Base-by-base conservation (phyloP, 495 filamentous ascomycete genomes). In the Aspergillus saccharolyticus region DNA sequence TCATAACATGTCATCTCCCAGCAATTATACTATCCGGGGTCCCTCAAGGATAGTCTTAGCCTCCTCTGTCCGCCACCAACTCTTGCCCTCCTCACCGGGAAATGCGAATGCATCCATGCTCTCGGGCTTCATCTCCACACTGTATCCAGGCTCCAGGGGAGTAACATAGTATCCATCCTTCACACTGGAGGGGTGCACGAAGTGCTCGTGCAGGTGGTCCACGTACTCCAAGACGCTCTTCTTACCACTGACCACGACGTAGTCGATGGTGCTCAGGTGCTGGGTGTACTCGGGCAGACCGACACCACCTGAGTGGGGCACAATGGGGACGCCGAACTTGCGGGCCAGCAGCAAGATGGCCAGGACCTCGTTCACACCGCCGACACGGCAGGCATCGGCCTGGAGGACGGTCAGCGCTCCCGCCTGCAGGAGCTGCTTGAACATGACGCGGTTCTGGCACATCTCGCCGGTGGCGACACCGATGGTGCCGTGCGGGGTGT, bases 381-480 rank as follows among this genome's bases (percentile, higher is more conserved):
- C 92, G 57, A 97, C 78, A 18, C 92, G 82, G 78, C 92, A 97
- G 1, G 92, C 92, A 61, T 97, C 92, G 58, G 93, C 85, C 73
- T 97, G 92, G 64, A 90, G 89, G 8, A 96, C 82, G 61, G 93
- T 91, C 66, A 97, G 85, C 44, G 91, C 89, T 54, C 86, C 84
- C 30, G 83, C 73, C 63, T 85, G 82, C 20, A 96, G 77, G 47
- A 96, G 80, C 74, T 96, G 91, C 80, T 96, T 96, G 81, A 96
- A 96, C 56, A 96, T 81, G 10, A 96, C 89, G 8, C 91, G 82
- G 75, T 96, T 96, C 78, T 96, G 91, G 76, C 90, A 95, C 91
- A 96, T 96, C 75, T 96, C 91, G 52, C 91, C 91, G 0, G 91
- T 96, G 16, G 91, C 91, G 19, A 96, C 91, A 46, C 89, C 89